Conservation (phyloP, 208 protist species). For the Leishmania martiniquensis region DNA sequence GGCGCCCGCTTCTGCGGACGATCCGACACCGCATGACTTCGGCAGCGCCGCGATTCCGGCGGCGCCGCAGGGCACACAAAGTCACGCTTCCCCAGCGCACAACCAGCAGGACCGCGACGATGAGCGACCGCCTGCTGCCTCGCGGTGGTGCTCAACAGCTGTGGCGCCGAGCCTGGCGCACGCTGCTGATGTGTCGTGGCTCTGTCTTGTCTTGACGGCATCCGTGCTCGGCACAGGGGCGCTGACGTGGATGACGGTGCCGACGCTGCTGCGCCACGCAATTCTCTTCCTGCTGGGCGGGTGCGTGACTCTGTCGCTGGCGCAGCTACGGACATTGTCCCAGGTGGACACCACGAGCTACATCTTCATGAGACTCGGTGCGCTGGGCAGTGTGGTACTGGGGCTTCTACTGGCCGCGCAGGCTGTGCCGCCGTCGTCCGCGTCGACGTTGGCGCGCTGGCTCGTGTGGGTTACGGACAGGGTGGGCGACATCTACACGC, state of each 20-base stretch:
- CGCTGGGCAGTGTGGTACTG: neutral
- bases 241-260: slow-evolving; percentile 22
- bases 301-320: neutral
- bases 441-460: neutral
- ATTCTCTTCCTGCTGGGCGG: neutral
- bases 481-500: slow-evolving; percentile 15
- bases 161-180: slow-evolving; percentile 30
- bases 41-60: neutral
- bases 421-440: neutral
- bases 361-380: slow-evolving; percentile 7
- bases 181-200: slow-evolving; percentile 29
- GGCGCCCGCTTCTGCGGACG: neutral
- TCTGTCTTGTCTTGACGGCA: slow-evolving; percentile 15
- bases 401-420: slow-evolving; percentile 8
- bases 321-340: slow-evolving; percentile 7
- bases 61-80: neutral
- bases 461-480: neutral
- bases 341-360: neutral
- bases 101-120: slow-evolving; percentile 22
- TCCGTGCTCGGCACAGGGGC: slow-evolving; percentile 20
- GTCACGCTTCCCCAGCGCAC: neutral
- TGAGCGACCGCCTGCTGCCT: slow-evolving; percentile 24
- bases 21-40: neutral
- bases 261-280: slow-evolving; percentile 1
- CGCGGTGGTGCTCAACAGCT: slow-evolving; percentile 32